These are phyloP conservation scores for Aspergillus aculeatus DNA, from an alignment of 2,329 filamentous ascomycete species.

Conservation along the genomic window DNA sequence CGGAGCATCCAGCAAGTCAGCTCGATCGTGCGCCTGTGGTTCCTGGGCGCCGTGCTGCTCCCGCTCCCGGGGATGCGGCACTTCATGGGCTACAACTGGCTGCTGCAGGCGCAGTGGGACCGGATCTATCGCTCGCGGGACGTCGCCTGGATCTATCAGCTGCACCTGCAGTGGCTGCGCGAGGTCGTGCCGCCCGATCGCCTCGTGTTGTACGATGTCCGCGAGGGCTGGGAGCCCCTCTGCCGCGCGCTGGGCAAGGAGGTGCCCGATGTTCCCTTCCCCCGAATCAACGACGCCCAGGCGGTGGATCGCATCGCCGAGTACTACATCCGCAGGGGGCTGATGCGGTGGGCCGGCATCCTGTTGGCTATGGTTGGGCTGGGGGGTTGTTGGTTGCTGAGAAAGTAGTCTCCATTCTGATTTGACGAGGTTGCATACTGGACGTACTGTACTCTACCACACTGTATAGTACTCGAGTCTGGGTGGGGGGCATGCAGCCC, in stretches of 20 bases:
- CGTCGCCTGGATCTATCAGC: conserved; percentile 13
- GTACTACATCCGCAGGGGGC: conserved; percentile 27
- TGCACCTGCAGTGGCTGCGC: conserved; percentile 27
- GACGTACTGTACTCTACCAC: not conserved
- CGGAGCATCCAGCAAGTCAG: conserved; percentile 23
- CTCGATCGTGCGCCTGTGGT: conserved; percentile 18
- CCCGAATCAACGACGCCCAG: conserved; percentile 37
- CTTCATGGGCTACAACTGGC: conserved; percentile 20
- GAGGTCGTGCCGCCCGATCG: conserved; percentile 30
- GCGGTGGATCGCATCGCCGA: conserved; percentile 19
- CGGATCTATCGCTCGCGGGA: conserved; percentile 18
- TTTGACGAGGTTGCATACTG: too few relatives aligned
- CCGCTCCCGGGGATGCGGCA: conserved; percentile 27
- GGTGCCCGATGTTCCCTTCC: conserved; percentile 40
- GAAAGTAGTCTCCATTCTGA: not conserved
- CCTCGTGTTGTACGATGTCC: conserved; percentile 38
- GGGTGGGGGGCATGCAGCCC: not conserved
- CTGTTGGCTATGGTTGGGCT: conserved; percentile 21
- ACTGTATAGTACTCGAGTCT: too few relatives aligned
- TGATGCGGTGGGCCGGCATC: conserved; percentile 30
- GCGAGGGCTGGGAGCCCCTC: conserved; percentile 49
- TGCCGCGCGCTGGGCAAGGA: conserved; percentile 45
- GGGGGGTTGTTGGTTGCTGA: not conserved
- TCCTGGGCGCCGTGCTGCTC: conserved; percentile 20
- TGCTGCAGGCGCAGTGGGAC: conserved; percentile 22